Evolutionary conservation across 345 rosid species (phyloP).

Genomic region (Ceriops decandra): DNA sequence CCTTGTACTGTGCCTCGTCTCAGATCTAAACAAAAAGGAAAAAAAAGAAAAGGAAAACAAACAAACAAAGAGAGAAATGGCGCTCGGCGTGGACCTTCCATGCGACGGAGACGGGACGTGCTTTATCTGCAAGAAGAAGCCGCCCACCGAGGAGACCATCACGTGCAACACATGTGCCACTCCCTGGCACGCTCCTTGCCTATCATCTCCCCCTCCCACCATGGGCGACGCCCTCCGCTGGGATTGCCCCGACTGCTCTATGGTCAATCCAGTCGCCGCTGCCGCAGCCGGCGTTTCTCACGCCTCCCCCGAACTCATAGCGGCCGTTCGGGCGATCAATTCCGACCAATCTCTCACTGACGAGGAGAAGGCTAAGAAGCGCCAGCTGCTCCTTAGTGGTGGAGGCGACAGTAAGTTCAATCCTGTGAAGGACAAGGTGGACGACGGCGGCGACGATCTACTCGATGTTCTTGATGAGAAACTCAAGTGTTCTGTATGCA

Average conservation of each 20-base stretch:
- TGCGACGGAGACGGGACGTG: slow-evolving; percentile 66
- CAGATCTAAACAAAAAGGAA: too few species aligned
- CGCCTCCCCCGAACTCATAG: slow-evolving; percentile 18
- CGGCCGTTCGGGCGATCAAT: slow-evolving; percentile 48
- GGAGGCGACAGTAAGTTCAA: background rate
- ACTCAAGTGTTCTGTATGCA: slow-evolving; percentile 57
- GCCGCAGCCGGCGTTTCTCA: background rate
- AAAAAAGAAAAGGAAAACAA: too few species aligned
- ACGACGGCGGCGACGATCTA: slow-evolving; percentile 16
- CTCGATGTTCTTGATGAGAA: slow-evolving; percentile 32
- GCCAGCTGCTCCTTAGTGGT: slow-evolving; percentile 55
- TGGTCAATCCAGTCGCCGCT: background rate
- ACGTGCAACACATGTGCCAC: slow-evolving; percentile 53
- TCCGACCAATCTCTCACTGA: slow-evolving; percentile 41
- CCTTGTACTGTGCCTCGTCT: too few species aligned
- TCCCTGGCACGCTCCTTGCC: slow-evolving; percentile 72
- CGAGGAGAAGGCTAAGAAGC: slow-evolving; percentile 51
- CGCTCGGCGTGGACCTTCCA: slow-evolving; percentile 44
- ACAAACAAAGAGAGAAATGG: slow-evolving; percentile 22
- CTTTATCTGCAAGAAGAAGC: slow-evolving; percentile 55
- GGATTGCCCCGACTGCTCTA: slow-evolving; percentile 72
- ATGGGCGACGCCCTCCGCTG: slow-evolving; percentile 45
- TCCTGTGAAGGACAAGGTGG: background rate
- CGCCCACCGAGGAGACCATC: slow-evolving; percentile 44
- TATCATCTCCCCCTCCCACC: slow-evolving; percentile 39